These are phyloP conservation scores for Bretziella fagacearum DNA, from an alignment of 2,329 filamentous ascomycete species.

Conservation along the genomic window DNA sequence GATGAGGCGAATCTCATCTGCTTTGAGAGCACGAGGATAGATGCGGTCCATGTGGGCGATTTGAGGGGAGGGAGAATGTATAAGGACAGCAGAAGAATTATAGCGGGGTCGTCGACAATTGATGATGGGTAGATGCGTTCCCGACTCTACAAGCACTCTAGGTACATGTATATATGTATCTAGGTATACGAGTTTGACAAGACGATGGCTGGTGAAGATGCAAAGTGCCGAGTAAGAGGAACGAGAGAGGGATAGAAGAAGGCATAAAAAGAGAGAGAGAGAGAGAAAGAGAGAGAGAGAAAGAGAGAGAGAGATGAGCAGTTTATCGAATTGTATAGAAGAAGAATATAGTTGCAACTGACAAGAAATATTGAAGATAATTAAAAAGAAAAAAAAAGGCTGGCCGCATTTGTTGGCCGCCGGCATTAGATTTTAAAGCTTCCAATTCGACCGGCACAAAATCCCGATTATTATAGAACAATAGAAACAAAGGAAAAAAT, in stretches of 20 bases:
- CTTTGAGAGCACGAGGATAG: conserved; percentile 6
- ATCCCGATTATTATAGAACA: not conserved
- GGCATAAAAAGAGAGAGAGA: too few species aligned
- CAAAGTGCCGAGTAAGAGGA: not conserved
- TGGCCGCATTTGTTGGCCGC: not conserved
- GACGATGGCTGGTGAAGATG: not conserved
- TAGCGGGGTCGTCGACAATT: not conserved
- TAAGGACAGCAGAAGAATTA: not conserved
- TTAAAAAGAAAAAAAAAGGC: not conserved
- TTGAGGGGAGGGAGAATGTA: not conserved
- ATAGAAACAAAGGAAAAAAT: not conserved
- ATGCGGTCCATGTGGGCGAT: conserved; percentile 5
- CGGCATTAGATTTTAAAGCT: not conserved
- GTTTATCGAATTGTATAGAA: too few species aligned
- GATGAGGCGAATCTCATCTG: conserved; percentile 14
- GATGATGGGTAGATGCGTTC: not conserved
- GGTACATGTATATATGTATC: not conserved
- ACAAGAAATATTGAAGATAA: too few species aligned
- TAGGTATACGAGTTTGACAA: not conserved
- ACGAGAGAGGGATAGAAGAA: not conserved
- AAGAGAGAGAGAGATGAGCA: too few species aligned
- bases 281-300: too few species aligned
- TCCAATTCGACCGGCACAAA: not conserved
- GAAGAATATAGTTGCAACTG: too few species aligned
- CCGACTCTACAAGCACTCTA: not conserved